Evolutionary conservation across 2,329 filamentous ascomycete species (phyloP), one percentile per base, ranked within the genome.

Genomic region (Alternaria gaisen): DNA sequence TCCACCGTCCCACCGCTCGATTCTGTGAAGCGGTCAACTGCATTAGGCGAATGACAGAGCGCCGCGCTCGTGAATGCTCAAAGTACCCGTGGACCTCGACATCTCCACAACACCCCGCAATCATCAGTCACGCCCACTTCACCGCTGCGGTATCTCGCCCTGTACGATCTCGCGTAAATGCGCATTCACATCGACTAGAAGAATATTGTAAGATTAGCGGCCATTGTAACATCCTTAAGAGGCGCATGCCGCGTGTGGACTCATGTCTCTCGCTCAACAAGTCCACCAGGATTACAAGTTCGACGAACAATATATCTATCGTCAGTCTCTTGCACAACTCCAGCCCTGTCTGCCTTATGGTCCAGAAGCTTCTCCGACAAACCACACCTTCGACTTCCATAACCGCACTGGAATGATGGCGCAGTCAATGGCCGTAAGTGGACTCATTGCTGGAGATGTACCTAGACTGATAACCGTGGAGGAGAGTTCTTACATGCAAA

Each of bases 1-100:
- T 53, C 58, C 64, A 56, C 50, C 48, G 51, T 48, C 53, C 66
- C 60, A 71, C 69, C 68, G 69, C 68, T 64, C 24, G 26, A 56
- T 57, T 53, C 24, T 63, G 72, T 71, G 66, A 70, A 66, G 72
- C 62, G 61, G 67, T 69, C 58, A 57, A 55, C 48, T 58, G 60
- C 61, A 63, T 63, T 61, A 43, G 60, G 59, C 70, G 64, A 71
- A 67, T 70, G 58, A 65, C 32, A 58, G 53, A 55, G 58, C 54
- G 43, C 43, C 53, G 55, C 47, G 52, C 53, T 34, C 47, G 64
- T 71, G 67, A 69, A 67, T 70, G 46, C 64, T 63, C 59, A 56
- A 67, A 52, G 54, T 52, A 60, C 50, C 44, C 24, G 36, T 56
- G 24, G 26, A 44, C 30, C 63, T 58, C 66, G 53, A 52, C 40